phyloP scores from a whole-genome alignment of 148 eudicot genomes.

The Diospyros lotus region DNA sequence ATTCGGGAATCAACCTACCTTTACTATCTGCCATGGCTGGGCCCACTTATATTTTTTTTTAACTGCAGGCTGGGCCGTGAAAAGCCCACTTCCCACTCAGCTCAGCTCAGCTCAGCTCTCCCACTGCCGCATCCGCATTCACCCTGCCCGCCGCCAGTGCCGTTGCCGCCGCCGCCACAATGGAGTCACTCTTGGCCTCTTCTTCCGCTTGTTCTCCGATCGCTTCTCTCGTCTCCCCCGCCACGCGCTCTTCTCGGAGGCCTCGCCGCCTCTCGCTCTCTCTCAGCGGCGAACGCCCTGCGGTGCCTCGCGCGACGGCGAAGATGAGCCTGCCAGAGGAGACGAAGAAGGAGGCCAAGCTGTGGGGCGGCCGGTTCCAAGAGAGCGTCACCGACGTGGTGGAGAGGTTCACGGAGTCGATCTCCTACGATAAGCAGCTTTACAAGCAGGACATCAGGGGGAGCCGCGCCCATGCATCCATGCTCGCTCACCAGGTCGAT shows the following conservation, averaged over 20 bases:
- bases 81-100: no score
- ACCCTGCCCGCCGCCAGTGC: neutral
- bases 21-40: no score
- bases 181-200: constrained; percentile 10
- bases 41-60: no score
- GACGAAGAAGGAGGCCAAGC: constrained; percentile 59
- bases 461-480: constrained; percentile 89
- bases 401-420: constrained; percentile 90
- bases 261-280: constrained; percentile 5
- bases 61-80: no score
- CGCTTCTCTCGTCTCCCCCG: neutral
- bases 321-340: neutral
- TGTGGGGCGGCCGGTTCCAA: constrained; percentile 97
- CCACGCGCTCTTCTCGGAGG: neutral
- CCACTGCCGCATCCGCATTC: neutral
- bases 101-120: neutral
- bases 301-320: neutral
- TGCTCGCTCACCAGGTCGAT: constrained; percentile 84
- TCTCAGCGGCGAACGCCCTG: neutral
- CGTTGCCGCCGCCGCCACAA: constrained; percentile 12
- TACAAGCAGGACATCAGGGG: constrained; percentile 96
- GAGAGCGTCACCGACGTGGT: constrained; percentile 85
- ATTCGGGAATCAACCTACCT: no score
- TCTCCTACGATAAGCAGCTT: constrained; percentile 79
- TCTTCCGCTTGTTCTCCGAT: neutral